These are phyloP conservation scores for Lignosus rhinocerotis DNA, from an alignment of 1,284 basidiomycete species.

Conservation along the genomic window DNA sequence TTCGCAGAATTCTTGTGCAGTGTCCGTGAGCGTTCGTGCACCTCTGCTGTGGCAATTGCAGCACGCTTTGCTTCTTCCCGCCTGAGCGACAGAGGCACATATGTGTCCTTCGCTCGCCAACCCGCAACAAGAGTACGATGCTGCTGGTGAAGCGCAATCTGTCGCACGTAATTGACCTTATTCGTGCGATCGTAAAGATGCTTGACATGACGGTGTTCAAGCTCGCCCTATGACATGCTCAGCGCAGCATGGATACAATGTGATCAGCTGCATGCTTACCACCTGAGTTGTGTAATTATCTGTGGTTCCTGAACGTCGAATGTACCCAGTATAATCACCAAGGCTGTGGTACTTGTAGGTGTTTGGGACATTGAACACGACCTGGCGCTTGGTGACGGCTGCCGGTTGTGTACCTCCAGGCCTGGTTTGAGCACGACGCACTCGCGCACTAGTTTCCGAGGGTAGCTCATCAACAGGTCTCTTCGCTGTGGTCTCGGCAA, in stretches of 20 bases:
- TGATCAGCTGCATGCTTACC: too few species aligned
- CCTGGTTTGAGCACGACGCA: neutral
- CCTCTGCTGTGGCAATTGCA: neutral
- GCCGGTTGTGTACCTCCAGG: neutral
- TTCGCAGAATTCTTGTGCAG: too few species aligned
- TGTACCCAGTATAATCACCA: conserved; percentile 32
- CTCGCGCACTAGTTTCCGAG: conserved; percentile 23
- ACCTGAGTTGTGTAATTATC: conserved; percentile 30
- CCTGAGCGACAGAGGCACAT: conserved; percentile 16
- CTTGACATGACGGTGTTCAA: conserved; percentile 37
- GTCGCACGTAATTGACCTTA: conserved; percentile 27
- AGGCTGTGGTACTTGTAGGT: conserved; percentile 36
- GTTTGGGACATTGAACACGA: conserved; percentile 22
- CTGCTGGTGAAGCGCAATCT: conserved; percentile 25
- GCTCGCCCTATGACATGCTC: conserved; percentile 31
- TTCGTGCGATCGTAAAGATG: conserved; percentile 33
- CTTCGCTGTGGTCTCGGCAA: conserved; percentile 12
- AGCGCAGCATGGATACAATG: neutral
- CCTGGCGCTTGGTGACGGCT: neutral
- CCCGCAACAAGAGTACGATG: neutral
- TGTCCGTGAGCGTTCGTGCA: neutral
- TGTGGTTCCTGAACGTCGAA: conserved; percentile 34
- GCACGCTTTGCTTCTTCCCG: neutral
- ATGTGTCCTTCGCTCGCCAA: conserved; percentile 26
- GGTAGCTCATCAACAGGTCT: conserved; percentile 30